phyloP scores from a whole-genome alignment of 148 eudicot genomes.

The Camellia lanceoleosa region DNA sequence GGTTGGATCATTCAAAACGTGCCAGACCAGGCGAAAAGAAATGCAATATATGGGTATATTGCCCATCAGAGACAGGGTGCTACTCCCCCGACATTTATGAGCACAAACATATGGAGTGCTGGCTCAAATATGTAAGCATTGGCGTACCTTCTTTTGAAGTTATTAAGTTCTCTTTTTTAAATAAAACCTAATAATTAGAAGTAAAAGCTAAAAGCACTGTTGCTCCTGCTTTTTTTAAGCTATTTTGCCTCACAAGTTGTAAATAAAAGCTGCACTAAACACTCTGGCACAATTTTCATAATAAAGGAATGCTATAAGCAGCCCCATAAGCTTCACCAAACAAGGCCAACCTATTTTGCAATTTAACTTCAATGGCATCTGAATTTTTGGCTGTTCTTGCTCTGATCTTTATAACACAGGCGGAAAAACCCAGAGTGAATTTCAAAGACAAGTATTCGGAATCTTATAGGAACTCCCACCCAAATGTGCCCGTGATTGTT shows the following conservation, averaged over 20 bases:
- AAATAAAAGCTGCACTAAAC: too few species aligned
- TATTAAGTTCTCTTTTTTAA: too few species aligned
- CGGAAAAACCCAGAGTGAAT: slow-evolving; percentile 62
- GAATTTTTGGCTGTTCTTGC: not conserved
- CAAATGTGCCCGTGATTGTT: slow-evolving; percentile 67
- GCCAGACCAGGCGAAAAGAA: slow-evolving; percentile 68
- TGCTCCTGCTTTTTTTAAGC: too few species aligned
- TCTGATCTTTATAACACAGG: slow-evolving; percentile 40
- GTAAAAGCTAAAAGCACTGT: too few species aligned
- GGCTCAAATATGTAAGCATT: slow-evolving; percentile 87
- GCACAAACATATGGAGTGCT: slow-evolving; percentile 85
- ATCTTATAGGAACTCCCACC: slow-evolving; percentile 63
- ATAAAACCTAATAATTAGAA: too few species aligned
- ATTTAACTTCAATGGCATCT: not conserved
- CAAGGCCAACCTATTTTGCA: not conserved
- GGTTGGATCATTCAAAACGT: slow-evolving; percentile 73
- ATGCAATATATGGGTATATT: slow-evolving; percentile 96
- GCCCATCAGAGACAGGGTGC: slow-evolving; percentile 88
- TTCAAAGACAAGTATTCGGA: slow-evolving; percentile 83
- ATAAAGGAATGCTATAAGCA: too few species aligned
- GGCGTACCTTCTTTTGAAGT: not conserved
- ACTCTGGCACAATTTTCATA: too few species aligned
- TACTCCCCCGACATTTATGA: slow-evolving; percentile 85
- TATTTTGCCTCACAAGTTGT: too few species aligned
- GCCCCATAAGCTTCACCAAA: too few species aligned